Conservation (phyloP, 306 rosid genomes). For the Trifolium repens region DNA sequence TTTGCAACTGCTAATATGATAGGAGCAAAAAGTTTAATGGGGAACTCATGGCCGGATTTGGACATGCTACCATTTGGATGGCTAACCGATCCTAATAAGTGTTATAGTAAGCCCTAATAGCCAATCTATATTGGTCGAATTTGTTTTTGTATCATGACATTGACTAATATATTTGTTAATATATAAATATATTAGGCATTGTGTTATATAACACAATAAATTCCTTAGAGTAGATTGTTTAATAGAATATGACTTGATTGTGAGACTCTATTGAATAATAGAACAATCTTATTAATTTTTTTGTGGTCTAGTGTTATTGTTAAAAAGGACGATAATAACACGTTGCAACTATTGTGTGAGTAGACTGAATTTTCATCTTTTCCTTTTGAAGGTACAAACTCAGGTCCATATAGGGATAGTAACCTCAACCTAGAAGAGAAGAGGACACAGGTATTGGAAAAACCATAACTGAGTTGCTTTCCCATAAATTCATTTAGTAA, state of each 20-base stretch:
- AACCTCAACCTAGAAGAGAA: constrained; percentile 73
- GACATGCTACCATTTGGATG: constrained; percentile 98
- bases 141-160: background rate
- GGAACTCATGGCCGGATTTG: constrained; percentile 96
- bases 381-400: constrained; percentile 63
- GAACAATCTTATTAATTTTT: background rate
- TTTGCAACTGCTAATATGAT: constrained; percentile 75
- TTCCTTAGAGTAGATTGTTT: background rate
- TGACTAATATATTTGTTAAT: background rate
- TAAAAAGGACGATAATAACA: background rate
- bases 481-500: constrained; percentile 11
- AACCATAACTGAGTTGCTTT: constrained; percentile 36
- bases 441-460: constrained; percentile 76
- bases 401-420: constrained; percentile 78
- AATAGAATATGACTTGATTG: background rate
- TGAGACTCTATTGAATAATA: background rate
- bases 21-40: constrained; percentile 70
- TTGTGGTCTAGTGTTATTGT: background rate
- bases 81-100: constrained; percentile 69
- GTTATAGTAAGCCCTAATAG: background rate
- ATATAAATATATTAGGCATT: background rate
- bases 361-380: constrained; percentile 12
- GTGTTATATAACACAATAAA: background rate
- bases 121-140: background rate
- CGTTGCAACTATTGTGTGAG: background rate